Evolutionary conservation across 768 basidiomycete genomes (phyloP).

Genomic region (Agaricus blazei): DNA sequence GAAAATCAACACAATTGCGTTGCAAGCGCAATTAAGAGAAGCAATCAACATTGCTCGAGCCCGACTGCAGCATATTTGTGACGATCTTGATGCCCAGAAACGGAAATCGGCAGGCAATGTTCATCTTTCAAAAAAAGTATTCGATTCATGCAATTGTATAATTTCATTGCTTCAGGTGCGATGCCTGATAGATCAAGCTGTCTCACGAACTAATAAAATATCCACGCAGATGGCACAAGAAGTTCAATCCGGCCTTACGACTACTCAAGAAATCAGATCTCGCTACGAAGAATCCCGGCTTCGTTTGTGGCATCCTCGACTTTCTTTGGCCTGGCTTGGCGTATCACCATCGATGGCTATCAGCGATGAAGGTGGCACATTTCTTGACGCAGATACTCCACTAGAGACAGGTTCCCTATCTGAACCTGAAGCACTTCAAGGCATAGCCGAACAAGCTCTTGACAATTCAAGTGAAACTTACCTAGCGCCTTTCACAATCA

Average conservation of each 20-base stretch:
- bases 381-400: conserved; percentile 13
- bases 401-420: conserved; percentile 20
- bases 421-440: conserved; percentile 25
- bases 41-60: conserved; percentile 21
- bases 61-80: conserved; percentile 26
- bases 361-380: conserved; percentile 15
- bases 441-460: conserved; percentile 23
- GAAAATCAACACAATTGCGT: conserved; percentile 10
- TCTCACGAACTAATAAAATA: neutral
- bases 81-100: conserved; percentile 23
- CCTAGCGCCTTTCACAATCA: neutral
- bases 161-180: conserved; percentile 38
- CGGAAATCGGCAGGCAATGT: conserved; percentile 14
- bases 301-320: conserved; percentile 35
- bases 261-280: conserved; percentile 24
- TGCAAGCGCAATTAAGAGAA: conserved; percentile 17
- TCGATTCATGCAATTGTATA: conserved; percentile 33
- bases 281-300: conserved; percentile 25
- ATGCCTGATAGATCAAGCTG: conserved; percentile 12
- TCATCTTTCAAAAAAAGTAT: conserved; percentile 22
- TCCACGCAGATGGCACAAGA: conserved; percentile 38
- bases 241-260: conserved; percentile 26
- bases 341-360: conserved; percentile 25
- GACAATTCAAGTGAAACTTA: conserved; percentile 3
- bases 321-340: conserved; percentile 38